Percentiles rank a stretch among this genome's conserved stretches.
These are phyloP conservation scores for Raffaelea ambrosiae DNA, from an alignment of 2,329 filamentous ascomycete species.

Conservation along the genomic window DNA sequence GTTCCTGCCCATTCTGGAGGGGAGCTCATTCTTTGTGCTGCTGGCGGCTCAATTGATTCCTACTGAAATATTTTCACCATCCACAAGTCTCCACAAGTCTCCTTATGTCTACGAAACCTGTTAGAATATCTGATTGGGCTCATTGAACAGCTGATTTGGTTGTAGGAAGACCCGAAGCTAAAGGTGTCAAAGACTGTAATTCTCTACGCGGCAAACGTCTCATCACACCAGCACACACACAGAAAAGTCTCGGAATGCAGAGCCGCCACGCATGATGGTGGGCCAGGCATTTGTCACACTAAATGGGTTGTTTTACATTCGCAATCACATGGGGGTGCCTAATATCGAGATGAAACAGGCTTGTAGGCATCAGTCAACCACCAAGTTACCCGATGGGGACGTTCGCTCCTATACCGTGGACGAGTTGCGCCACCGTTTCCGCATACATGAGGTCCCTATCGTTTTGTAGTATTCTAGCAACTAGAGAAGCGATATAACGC, in stretches of 20 bases:
- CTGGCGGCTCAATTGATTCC: constrained; percentile 54
- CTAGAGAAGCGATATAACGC: constrained; percentile 50
- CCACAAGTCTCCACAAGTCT: constrained; percentile 57
- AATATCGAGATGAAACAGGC: constrained; percentile 27
- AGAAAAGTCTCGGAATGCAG: constrained; percentile 51
- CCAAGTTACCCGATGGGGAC: constrained; percentile 51
- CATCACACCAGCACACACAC: constrained; percentile 41
- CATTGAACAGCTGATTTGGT: constrained; percentile 51
- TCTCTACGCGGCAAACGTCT: constrained; percentile 42
- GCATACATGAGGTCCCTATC: constrained; percentile 41
- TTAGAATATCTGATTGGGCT: constrained; percentile 56
- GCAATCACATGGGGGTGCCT: constrained; percentile 58
- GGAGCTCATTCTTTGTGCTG: constrained; percentile 58
- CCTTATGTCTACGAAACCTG: constrained; percentile 54
- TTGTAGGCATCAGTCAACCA: constrained; percentile 35
- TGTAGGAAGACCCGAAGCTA: constrained; percentile 42
- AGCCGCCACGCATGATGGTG: constrained; percentile 44
- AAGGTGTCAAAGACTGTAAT: constrained; percentile 52
- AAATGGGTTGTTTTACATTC: constrained; percentile 48
- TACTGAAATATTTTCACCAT: constrained; percentile 66
- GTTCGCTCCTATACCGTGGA: constrained; percentile 42
- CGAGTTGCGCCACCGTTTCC: constrained; percentile 45
- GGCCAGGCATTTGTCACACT: constrained; percentile 43
- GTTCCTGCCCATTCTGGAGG: constrained; percentile 57
- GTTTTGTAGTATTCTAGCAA: constrained; percentile 55